Conservation (phyloP, 805 yeast species). For the Nakazawaea ishiwadae region DNA sequence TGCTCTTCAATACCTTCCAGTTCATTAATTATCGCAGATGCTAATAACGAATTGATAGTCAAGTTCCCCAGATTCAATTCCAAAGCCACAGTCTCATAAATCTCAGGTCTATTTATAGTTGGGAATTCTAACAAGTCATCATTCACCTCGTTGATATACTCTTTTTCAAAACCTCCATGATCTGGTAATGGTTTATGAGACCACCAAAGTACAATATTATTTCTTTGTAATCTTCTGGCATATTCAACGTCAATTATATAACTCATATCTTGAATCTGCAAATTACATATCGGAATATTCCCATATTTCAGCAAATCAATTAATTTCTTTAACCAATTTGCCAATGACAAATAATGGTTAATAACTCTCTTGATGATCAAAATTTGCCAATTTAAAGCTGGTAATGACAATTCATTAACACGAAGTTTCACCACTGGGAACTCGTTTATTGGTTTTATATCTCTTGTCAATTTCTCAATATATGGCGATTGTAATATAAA, state of each 20-base stretch:
- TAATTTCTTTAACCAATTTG: conserved; percentile 67
- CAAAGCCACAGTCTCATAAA: conserved; percentile 71
- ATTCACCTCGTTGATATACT: conserved; percentile 31
- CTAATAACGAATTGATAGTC: conserved; percentile 79
- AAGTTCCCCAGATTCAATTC: conserved; percentile 78
- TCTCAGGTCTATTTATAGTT: conserved; percentile 68
- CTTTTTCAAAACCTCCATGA: conserved; percentile 76
- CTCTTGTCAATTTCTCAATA: conserved; percentile 38
- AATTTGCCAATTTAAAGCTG: conserved; percentile 81
- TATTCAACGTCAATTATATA: conserved; percentile 81
- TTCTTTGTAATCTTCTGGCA: conserved; percentile 66
- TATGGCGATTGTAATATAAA: conserved; percentile 74
- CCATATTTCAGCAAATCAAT: conserved; percentile 64
- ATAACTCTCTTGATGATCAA: conserved; percentile 58
- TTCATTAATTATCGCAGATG: conserved; percentile 79
- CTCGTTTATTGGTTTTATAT: conserved; percentile 42
- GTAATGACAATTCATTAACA: conserved; percentile 53
- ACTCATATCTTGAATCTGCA: conserved; percentile 63
- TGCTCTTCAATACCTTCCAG: conserved; percentile 80
- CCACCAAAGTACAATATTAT: conserved; percentile 89
- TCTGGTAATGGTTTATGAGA: conserved; percentile 76
- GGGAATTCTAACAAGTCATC: conserved; percentile 65
- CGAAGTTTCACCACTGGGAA: conserved; percentile 63
- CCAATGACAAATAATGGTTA: conserved; percentile 67
- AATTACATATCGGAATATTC: conserved; percentile 81